Evolutionary conservation across 2,329 filamentous ascomycete genomes (phyloP), one percentile per base, ranked within the genome.

Genomic region (Aspergillus viridinutans): DNA sequence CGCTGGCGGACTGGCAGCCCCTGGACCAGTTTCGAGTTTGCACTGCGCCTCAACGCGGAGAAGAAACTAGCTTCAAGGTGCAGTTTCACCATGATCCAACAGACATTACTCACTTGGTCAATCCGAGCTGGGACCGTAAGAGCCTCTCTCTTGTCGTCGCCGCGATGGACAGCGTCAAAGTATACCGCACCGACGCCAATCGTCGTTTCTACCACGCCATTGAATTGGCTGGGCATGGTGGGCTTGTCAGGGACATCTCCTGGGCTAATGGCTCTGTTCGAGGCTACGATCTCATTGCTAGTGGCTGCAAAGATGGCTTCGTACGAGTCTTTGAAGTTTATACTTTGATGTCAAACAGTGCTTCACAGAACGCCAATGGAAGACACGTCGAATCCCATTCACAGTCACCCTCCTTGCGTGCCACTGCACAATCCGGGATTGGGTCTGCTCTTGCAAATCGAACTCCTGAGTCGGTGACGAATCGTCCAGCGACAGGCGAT

Each of bases 241-340:
- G 87, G 0, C 81, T 97, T 42, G 89, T 97, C 6, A 83, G 93
- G 50, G 92, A 97, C 71, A 84, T 97, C 1, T 88, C 90, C 2
- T 99, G 94, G 94, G 91, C 93, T 1, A 89, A 92, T 50, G 93
- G 92, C 12, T 95, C 92, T 62, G 91, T 95, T 66, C 81, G 92
- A 42, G 93, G 93, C 1, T 93, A 90, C 71, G 94, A 99, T 72
- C 83, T 93, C 56, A 83, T 97, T 65, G 94, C 93, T 3, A 95
- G 92, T 5, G 93, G 92, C 2, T 94, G 90, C 70, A 95, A 95
- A 73, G 94, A 99, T 70, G 93, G 94, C 3, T 87, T 86, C 65
- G 86, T 97, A 43, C 84, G 93, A 43, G 88, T 99, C n/a, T 96
- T 95, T 69, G 86, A 93, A 65, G 69, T 77, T 3, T 75, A 76